Percentiles rank a stretch among this genome's conserved stretches.
Conservation (phyloP, 345 rosid species). For the Pseudoturritis turrita region DNA sequence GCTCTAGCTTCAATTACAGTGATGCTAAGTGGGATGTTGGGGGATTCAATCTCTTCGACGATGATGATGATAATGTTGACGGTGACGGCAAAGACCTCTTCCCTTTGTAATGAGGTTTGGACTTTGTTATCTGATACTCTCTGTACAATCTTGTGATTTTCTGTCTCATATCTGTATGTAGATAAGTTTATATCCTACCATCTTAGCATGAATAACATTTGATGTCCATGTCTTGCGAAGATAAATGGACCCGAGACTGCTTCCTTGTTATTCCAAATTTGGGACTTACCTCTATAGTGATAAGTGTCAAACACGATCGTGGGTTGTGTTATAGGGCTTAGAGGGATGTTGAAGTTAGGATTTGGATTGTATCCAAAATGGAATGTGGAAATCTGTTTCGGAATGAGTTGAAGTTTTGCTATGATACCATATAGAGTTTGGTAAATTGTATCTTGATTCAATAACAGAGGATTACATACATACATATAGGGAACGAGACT, state of each 20-base stretch:
- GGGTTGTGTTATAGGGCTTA: not conserved
- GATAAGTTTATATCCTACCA: not conserved
- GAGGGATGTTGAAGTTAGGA: not conserved
- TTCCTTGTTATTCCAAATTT: not conserved
- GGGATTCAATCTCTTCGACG: constrained; percentile 59
- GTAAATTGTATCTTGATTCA: too few relatives aligned
- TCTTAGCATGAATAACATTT: constrained; percentile 8
- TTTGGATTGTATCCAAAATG: not conserved
- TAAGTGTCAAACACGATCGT: not conserved
- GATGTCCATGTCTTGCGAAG: not conserved
- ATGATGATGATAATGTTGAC: constrained; percentile 28
- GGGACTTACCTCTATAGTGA: not conserved
- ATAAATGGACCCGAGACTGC: not conserved
- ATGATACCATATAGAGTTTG: too few relatives aligned
- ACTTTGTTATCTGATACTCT: not conserved
- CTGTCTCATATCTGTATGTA: constrained; percentile 36
- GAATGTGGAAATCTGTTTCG: not conserved
- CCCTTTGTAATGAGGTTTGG: constrained; percentile 38
- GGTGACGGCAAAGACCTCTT: constrained; percentile 37
- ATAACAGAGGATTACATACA: too few relatives aligned
- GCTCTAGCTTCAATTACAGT: constrained; percentile 54
- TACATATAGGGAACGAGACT: too few relatives aligned
- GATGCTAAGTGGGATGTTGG: constrained; percentile 49
- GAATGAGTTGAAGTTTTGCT: not conserved
- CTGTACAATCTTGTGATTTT: constrained; percentile 39